These are phyloP conservation scores for Talaromyces trachyspermus DNA, from an alignment of 495 filamentous ascomycete genomes.

Conservation along the genomic window DNA sequence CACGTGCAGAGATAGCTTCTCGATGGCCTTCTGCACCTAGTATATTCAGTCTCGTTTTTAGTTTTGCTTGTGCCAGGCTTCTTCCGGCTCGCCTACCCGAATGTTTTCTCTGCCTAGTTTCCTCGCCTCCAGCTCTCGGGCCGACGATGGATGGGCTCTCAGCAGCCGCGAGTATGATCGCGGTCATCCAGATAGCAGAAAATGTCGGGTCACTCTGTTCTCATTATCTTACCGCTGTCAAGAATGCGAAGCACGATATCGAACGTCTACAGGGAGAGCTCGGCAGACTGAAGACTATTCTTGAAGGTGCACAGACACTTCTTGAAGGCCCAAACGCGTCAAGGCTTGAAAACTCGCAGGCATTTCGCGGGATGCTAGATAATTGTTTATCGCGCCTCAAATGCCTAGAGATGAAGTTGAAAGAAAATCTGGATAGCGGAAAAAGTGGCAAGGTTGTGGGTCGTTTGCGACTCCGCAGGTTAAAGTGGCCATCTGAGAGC, in stretches of 20 bases:
- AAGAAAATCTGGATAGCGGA: background rate
- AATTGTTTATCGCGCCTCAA: background rate
- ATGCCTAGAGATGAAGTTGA: background rate
- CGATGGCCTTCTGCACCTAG: too few species aligned
- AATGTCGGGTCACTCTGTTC: constrained; percentile 22
- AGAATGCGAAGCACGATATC: constrained; percentile 29
- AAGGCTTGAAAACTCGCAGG: constrained; percentile 4
- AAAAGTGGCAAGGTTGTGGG: background rate
- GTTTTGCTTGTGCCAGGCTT: too few species aligned
- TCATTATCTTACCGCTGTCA: constrained; percentile 23
- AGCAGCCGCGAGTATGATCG: constrained; percentile 27
- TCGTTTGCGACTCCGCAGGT: background rate
- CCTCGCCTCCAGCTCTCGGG: too few species aligned
- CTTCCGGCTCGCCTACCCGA: too few species aligned
- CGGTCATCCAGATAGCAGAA: constrained; percentile 26
- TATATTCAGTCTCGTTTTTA: too few species aligned
- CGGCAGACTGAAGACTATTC: constrained; percentile 17
- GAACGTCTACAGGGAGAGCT: constrained; percentile 18
- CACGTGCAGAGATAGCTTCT: too few species aligned
- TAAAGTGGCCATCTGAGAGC: background rate
- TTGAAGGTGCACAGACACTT: constrained; percentile 15
- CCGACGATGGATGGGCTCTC: constrained; percentile 22
- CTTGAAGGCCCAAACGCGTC: constrained; percentile 9
- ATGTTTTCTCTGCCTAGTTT: too few species aligned
- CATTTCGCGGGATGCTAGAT: background rate